These are phyloP conservation scores for Backusella parvicylindrica DNA, from an alignment of 192 early-diverging fungal genomes.

Conservation along the genomic window DNA sequence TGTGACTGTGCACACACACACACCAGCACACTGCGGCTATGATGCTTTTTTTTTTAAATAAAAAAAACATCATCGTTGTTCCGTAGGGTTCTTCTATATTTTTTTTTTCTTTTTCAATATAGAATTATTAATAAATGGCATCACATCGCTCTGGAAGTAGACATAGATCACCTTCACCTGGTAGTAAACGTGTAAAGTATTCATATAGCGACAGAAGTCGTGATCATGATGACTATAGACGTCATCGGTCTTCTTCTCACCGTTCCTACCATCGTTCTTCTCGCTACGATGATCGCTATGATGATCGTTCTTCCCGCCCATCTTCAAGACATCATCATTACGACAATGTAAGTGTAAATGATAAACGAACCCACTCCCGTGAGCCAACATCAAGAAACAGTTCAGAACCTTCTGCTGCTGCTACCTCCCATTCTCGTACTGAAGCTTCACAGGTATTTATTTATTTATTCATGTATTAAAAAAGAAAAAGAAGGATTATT, in stretches of 20 bases:
- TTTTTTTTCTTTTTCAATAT: conserved; percentile 11
- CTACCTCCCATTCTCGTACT: neutral
- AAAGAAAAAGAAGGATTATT: neutral
- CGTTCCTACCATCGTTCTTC: conserved; percentile 25
- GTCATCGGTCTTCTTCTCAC: conserved; percentile 20
- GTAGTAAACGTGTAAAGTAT: conserved; percentile 30
- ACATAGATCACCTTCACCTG: conserved; percentile 32
- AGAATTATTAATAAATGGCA: conserved; percentile 2
- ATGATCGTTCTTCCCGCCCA: neutral
- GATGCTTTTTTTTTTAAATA: neutral
- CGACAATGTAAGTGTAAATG: conserved; percentile 23
- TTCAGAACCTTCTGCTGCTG: conserved; percentile 8
- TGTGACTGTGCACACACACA: no score
- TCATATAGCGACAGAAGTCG: conserved; percentile 36
- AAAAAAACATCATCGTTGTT: neutral
- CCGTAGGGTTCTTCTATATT: neutral
- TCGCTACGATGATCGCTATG: conserved; percentile 30
- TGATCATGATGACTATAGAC: conserved; percentile 40
- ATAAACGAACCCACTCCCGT: conserved; percentile 19
- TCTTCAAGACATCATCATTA: conserved; percentile 8
- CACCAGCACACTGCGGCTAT: no score
- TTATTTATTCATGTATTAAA: no score
- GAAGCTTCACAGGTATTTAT: neutral
- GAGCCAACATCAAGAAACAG: conserved; percentile 24
- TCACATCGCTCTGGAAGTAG: conserved; percentile 24